These are phyloP conservation scores for Solanum etuberosum DNA, from an alignment of 257 asterid species.

Conservation along the genomic window DNA sequence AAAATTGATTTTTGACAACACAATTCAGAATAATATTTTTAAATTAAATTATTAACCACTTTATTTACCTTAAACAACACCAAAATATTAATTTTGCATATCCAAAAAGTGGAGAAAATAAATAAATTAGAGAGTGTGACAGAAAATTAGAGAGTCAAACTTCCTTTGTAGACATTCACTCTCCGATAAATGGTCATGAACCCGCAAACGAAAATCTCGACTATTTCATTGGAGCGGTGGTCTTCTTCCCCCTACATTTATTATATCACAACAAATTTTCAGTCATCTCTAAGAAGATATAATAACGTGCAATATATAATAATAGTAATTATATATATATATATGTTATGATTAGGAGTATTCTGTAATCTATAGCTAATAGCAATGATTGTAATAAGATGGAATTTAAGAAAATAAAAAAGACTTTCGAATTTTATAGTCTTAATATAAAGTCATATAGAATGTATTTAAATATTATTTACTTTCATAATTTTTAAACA, in stretches of 20 bases:
- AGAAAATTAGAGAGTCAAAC: not conserved
- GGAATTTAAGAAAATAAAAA: too few relatives aligned
- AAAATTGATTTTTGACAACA: not conserved
- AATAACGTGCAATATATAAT: not conserved
- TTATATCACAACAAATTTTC: slow-evolving; percentile 3
- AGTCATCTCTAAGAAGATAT: not conserved
- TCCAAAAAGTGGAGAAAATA: not conserved
- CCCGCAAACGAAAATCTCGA: slow-evolving; percentile 21
- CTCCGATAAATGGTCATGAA: slow-evolving; percentile 44
- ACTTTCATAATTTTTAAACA: too few relatives aligned
- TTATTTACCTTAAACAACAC: not conserved
- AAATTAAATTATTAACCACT: not conserved
- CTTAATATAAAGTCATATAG: too few relatives aligned
- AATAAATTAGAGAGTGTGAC: not conserved
- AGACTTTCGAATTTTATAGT: fast-evolving
- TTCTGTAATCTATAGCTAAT: not conserved
- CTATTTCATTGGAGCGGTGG: slow-evolving; percentile 22
- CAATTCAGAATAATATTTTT: not conserved
- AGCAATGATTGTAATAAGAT: not conserved
- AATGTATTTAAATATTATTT: too few relatives aligned
- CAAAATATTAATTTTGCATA: not conserved
- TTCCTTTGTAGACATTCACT: slow-evolving; percentile 36
- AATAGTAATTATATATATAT: too few relatives aligned
- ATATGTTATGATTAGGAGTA: not conserved
- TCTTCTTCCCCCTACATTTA: slow-evolving; percentile 14